These are phyloP conservation scores for Nasturtium officinale DNA, from an alignment of 345 rosid species.

Conservation along the genomic window DNA sequence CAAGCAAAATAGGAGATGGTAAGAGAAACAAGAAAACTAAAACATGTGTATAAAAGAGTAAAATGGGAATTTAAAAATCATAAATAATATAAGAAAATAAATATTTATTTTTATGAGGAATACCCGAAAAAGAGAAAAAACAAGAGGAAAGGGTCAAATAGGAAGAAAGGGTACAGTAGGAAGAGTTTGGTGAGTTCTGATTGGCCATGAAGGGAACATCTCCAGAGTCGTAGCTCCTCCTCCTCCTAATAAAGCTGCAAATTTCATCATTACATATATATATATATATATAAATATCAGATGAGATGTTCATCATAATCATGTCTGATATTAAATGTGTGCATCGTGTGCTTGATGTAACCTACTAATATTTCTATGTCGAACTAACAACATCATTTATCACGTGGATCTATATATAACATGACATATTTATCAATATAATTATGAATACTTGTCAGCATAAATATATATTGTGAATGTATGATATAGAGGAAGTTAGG, in stretches of 20 bases:
- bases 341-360: constrained; percentile 13
- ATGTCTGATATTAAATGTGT: background rate
- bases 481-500: constrained; percentile 40
- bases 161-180: constrained; percentile 58
- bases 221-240: constrained; percentile 98
- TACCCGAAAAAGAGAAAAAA: constrained; percentile 40
- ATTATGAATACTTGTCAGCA: constrained; percentile 8
- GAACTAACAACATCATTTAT: constrained; percentile 28
- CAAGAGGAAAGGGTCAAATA: constrained; percentile 61
- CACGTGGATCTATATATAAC: constrained; percentile 35
- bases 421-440: constrained; percentile 25
- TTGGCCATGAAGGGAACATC: constrained; percentile 99
- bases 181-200: constrained; percentile 91
- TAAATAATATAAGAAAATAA: background rate
- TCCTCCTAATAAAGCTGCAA: constrained; percentile 74
- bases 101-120: background rate
- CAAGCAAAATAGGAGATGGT: constrained; percentile 31
- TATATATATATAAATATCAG: background rate
- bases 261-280: constrained; percentile 42
- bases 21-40: constrained; percentile 34
- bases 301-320: background rate
- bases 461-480: background rate
- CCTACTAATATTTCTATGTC: background rate
- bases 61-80: background rate
- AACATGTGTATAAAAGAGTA: constrained; percentile 21